Evolutionary conservation across 2,329 filamentous ascomycete species (phyloP), one percentile per base, ranked within the genome.

Genomic region (Mycocentrospora acerina): DNA sequence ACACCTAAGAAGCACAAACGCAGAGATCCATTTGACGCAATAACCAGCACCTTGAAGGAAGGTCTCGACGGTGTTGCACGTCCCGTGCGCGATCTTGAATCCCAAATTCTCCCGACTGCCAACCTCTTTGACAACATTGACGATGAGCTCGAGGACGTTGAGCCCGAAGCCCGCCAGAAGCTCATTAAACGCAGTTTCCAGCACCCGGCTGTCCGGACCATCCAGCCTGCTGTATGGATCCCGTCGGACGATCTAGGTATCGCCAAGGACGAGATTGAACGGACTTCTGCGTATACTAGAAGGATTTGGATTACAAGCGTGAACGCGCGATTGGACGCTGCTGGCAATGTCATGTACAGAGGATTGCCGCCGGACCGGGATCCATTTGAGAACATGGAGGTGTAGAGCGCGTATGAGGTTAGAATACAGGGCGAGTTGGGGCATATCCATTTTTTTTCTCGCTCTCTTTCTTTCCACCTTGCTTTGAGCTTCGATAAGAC

Each of bases 141-240:
- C 51, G 91, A 97, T 59, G 90, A 95, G 72, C 84, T 98, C 48
- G 91, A 96, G 66, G 93, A 98, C 62, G 75, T 98, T 32, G 93
- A 88, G 1, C 88, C 90, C 0, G 88, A 91, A 13, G 89, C 96
- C 64, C 80, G 93, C 55, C 90, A 97, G 60, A 76, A 82, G 41
- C 80, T 97, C 26, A 86, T 93, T 10, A 85, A 85, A 37, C 85
- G 90, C 57, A 90, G 91, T 1, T 98, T 98, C 68, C 85, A 90
- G 69, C 93, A 98, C 60, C 84, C 83, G 24, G 93, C 93, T 1
- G 75, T 96, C 25, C 82, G 93, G 7, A 88, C 90, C 2, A 81
- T 86, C 35, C 79, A 90, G 36, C 93, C 93, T 0, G 88, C 88
- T 0, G 83, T 98, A 17, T 98, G 93, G 93, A 88, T 98, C 29